Percentiles rank a stretch among this genome's conserved stretches.
phyloP scores from a whole-genome alignment of 2,329 filamentous ascomycete genomes.

The Colletotrichum brevisporum region DNA sequence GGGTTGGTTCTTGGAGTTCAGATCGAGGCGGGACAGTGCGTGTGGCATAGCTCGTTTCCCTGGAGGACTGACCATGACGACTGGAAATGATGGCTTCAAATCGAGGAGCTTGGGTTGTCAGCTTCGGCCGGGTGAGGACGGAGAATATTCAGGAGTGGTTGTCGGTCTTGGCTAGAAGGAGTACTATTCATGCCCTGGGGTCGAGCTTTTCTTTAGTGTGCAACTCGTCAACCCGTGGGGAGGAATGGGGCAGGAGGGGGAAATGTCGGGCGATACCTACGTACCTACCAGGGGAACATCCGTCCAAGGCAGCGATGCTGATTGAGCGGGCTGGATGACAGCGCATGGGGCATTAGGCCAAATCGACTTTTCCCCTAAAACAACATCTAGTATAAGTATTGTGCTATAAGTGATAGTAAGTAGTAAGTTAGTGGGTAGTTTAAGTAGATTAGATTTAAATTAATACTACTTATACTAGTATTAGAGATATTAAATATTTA shows the following conservation, averaged over 20 bases:
- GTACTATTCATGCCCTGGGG: conserved; percentile 30
- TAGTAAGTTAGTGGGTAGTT: too few species aligned
- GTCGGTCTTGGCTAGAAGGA: conserved; percentile 33
- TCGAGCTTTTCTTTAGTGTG: conserved; percentile 43
- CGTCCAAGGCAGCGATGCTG: conserved; percentile 29
- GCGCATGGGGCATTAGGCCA: neutral
- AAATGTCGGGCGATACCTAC: conserved; percentile 27
- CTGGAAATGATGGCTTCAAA: neutral
- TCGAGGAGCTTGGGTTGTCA: neutral
- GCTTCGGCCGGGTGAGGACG: conserved; percentile 9
- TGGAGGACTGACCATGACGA: conserved; percentile 30
- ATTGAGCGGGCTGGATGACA: conserved; percentile 17
- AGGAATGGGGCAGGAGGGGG: conserved; percentile 37
- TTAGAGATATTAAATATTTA: too few species aligned
- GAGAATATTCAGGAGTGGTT: conserved; percentile 32
- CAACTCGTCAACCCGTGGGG: conserved; percentile 39
- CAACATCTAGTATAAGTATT: too few species aligned
- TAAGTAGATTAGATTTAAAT: too few species aligned
- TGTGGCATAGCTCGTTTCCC: neutral
- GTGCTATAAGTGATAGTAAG: too few species aligned
- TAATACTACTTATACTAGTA: too few species aligned
- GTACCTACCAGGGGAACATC: conserved; percentile 28
- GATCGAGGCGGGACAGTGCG: conserved; percentile 5
- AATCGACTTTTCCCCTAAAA: neutral
- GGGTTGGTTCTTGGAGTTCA: conserved; percentile 18